These are phyloP conservation scores for Prinsepia uniflora DNA, from an alignment of 306 rosid species.

Conservation along the genomic window DNA sequence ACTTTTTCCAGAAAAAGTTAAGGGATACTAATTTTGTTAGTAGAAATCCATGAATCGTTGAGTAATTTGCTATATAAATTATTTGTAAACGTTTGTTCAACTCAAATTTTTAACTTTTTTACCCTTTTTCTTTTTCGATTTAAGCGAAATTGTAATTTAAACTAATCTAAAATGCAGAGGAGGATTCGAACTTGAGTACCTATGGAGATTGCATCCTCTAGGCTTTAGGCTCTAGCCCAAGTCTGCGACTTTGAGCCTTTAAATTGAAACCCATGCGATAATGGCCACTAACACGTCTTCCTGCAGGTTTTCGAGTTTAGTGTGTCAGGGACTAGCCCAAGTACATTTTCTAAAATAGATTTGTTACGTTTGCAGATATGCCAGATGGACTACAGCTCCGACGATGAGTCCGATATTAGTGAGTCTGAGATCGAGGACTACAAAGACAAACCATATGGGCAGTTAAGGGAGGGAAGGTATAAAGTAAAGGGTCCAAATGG, in stretches of 20 bases:
- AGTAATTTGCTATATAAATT: not conserved
- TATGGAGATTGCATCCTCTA: too few species aligned
- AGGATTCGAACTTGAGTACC: too few species aligned
- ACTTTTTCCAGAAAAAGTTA: not conserved
- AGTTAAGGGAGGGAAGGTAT: constrained; percentile 49
- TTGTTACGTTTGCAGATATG: constrained; percentile 2
- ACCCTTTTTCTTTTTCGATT: too few species aligned
- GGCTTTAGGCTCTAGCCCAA: not conserved
- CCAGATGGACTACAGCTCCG: constrained; percentile 64
- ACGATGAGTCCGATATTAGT: constrained; percentile 84
- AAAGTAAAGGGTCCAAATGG: constrained; percentile 67
- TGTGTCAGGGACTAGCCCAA: not conserved
- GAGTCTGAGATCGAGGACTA: constrained; percentile 84
- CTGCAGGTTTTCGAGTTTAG: not conserved
- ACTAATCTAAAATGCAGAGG: too few species aligned
- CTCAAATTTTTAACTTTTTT: too few species aligned
- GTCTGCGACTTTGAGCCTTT: not conserved
- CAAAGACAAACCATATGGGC: constrained; percentile 68
- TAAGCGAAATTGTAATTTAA: too few species aligned
- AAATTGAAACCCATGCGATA: not conserved
- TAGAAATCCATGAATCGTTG: not conserved
- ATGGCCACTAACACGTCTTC: not conserved
- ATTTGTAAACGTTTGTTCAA: too few species aligned
- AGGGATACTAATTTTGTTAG: not conserved
- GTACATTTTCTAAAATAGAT: not conserved